Conservation (phyloP, 75 land plant species). For the Isoetes taiwanensis region DNA sequence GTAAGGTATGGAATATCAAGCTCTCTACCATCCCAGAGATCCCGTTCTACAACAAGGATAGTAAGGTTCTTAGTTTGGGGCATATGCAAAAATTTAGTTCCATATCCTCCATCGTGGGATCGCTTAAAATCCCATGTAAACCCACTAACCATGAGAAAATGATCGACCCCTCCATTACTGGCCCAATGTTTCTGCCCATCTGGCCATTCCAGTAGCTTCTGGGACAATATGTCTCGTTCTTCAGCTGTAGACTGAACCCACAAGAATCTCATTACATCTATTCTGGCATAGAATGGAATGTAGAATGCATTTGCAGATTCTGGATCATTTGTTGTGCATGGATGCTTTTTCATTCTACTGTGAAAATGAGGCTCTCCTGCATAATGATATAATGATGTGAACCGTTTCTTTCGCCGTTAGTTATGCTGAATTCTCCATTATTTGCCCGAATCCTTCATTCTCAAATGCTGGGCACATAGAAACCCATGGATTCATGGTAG, state of each 20-base stretch:
- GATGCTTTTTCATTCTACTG: conserved; percentile 39
- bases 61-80: conserved; percentile 36
- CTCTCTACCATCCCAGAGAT: conserved; percentile 28
- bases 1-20: conserved; percentile 60
- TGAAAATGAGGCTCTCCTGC: conserved; percentile 66
- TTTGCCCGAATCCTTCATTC: no score
- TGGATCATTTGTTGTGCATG: conserved; percentile 43
- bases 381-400: no score
- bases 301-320: conserved; percentile 36
- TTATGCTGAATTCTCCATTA: no score
- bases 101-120: conserved; percentile 26
- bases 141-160: conserved; percentile 47
- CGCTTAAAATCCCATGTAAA: conserved; percentile 68
- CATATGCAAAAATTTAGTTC: conserved; percentile 29
- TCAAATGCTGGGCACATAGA: no score
- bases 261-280: conserved; percentile 35
- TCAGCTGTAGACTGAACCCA: conserved; percentile 14
- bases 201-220: conserved; percentile 20
- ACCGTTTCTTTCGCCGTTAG: no score
- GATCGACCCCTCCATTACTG: conserved; percentile 33
- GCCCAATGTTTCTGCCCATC: conserved; percentile 23
- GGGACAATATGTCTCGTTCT: conserved; percentile 22
- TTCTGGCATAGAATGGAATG: conserved; percentile 62
- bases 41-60: conserved; percentile 38
- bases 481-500: no score